phyloP scores from a whole-genome alignment of 805 yeast species.

The Candida easanensis region DNA sequence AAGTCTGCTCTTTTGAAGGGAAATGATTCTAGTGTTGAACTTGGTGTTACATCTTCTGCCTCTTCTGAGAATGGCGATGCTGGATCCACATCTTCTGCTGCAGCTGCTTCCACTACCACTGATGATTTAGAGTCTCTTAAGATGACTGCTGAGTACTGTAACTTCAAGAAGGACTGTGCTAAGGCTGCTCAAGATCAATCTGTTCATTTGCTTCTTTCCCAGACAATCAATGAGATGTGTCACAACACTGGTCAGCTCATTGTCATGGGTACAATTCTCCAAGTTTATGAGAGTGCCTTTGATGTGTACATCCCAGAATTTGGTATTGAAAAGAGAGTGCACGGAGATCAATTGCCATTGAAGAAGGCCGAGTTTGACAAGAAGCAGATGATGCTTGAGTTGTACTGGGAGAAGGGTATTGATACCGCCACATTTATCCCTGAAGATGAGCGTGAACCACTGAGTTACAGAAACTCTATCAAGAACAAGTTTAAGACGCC shows the following conservation, averaged over 20 bases:
- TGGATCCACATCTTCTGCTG: conserved; percentile 1
- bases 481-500: conserved; percentile 76
- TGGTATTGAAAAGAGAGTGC: conserved; percentile 94
- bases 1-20: conserved; percentile 51
- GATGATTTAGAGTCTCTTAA: conserved; percentile 69
- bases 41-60: conserved; percentile 4
- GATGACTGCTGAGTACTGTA: conserved; percentile 87
- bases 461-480: conserved; percentile 73
- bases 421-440: conserved; percentile 92
- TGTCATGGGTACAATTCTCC: conserved; percentile 82
- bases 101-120: neutral
- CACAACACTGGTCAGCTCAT: conserved; percentile 75
- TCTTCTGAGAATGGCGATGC: conserved; percentile 7
- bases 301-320: conserved; percentile 90
- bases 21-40: conserved; percentile 5
- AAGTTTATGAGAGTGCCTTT: conserved; percentile 94
- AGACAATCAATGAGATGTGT: conserved; percentile 74
- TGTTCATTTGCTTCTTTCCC: conserved; percentile 79
- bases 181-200: conserved; percentile 93
- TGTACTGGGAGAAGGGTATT: conserved; percentile 90
- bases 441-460: conserved; percentile 78
- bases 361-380: conserved; percentile 90
- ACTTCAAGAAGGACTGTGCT: conserved; percentile 94
- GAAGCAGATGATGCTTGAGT: conserved; percentile 60
- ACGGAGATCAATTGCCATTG: conserved; percentile 94